Base-by-base conservation (phyloP, 495 filamentous ascomycete genomes). In the Parathielavia hyrcaniae region DNA sequence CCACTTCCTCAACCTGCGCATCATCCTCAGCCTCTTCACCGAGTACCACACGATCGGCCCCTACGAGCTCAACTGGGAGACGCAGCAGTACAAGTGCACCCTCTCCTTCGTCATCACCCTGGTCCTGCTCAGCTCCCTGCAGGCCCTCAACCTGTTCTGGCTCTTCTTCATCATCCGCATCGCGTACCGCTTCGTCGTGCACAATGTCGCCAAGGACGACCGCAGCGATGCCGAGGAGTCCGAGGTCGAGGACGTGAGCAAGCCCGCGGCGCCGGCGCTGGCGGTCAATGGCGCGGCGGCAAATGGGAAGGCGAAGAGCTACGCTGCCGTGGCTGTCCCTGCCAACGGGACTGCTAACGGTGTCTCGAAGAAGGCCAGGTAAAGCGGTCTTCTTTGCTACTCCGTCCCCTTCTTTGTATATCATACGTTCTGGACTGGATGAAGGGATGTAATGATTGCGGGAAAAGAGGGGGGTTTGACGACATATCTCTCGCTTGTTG, bases 41-140 rank as follows among this genome's bases (percentile, higher is more conserved):
- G 84, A 95, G 67, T 97, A 96, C 79, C 77, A 83, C 61, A 91
- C 87, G 53, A 81, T 98, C 40, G 93, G 95, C 9, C 89, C 90
- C 6, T 98, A 85, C 70, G 86, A 86, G 60, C 76, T 95, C 57
- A 82, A 95, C 76, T 95, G 90, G 90, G 87, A 85, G 63, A 85
- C 83, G 0, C 81, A 83, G 61, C 87, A 88, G 67, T 95, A 91
- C 73, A 95, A 95, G 75, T 89, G 86, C 73, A 77, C 74, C 68
- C 75, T 95, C 59, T 80, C 86, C 52, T 86, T 91, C 62, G 76
- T 76, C 62, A 89, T 95, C 66, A 88, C 88, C 0, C 81, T 88
- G 20, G 64, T 64, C 9, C 72, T 95, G 53, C 81, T 95, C 12
- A 82, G 85, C 45, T 80, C 79, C 67, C 72, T 95, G 57, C 90